Conservation (phyloP, 768 basidiomycete species). For the Clitopilus hobsonii region DNA sequence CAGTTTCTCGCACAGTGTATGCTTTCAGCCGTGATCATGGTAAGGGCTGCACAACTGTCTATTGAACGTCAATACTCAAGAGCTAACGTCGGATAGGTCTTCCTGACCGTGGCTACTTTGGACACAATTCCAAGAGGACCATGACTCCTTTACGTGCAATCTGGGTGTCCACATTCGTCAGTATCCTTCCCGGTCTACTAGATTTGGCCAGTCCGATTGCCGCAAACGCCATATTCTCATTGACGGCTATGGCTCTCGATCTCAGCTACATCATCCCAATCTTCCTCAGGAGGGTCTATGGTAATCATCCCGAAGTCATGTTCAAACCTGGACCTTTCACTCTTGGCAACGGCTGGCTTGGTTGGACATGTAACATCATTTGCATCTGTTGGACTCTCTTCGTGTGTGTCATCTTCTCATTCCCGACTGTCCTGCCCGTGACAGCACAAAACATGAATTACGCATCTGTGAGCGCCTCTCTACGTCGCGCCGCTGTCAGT, state of each 20-base stretch:
- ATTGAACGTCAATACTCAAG: not conserved
- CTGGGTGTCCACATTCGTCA: conserved; percentile 64
- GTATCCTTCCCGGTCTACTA: conserved; percentile 67
- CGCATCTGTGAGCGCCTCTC: conserved; percentile 47
- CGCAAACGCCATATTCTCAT: conserved; percentile 76
- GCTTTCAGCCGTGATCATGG: conserved; percentile 83
- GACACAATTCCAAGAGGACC: conserved; percentile 56
- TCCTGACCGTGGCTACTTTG: conserved; percentile 77
- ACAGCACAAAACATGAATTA: conserved; percentile 78
- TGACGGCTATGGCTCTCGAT: conserved; percentile 77
- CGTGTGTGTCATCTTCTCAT: conserved; percentile 64
- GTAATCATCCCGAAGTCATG: conserved; percentile 73
- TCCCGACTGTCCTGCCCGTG: conserved; percentile 68
- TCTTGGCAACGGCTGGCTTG: conserved; percentile 67
- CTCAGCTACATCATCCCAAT: conserved; percentile 83
- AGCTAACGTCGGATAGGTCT: conserved; percentile 33
- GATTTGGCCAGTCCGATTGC: conserved; percentile 75
- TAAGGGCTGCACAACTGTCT: conserved; percentile 15
- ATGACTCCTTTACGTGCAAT: conserved; percentile 76
- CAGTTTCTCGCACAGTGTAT: conserved; percentile 75
- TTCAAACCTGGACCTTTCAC: conserved; percentile 88
- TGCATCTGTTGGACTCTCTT: conserved; percentile 71
- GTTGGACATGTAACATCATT: conserved; percentile 54
- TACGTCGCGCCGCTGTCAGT: not conserved
- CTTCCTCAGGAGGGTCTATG: conserved; percentile 61